Base-by-base conservation (phyloP, 1,284 basidiomycete species). In the Ceratobasidium sp. region DNA sequence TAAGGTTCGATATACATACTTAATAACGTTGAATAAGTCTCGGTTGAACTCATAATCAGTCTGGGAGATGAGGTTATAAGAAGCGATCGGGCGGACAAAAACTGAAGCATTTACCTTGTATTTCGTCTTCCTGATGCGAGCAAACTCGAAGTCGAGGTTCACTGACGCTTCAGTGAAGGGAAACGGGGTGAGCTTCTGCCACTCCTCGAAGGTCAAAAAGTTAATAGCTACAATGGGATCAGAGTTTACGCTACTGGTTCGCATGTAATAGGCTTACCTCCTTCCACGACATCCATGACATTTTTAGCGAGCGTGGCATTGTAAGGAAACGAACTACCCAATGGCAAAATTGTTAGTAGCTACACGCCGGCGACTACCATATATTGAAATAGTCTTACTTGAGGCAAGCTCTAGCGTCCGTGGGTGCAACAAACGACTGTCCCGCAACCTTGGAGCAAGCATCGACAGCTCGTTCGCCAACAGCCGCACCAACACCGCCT, bases 151-250 rank as follows among this genome's bases (percentile, higher is more conserved):
- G 5, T 87, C 84, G 71, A 90, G 89, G 77, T 90, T 83, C n/a
- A 82, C 81, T 0, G 88, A 89, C 0, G 87, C 88, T 77, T 89
- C 88, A 80, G 90, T 86, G 81, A 90, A 90, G 3, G 89, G 89
- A 33, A 87, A 82, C 1, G 88, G 89, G 2, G 89, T 89, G 29
- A 87, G 82, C 74, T 89, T 80, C 79, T 90, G 90, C 77, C 84
- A 90, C 63, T 89, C 85, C 79, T 90, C 89, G 77, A 90, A 90
- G 0, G 89, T 90, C 81, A 84, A 90, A 78, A 91, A 90, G 80
- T 90, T 86, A 75, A 90, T 88, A 47, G 90, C 88, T 69, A 41
- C 31, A n/a, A 17, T 9, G 31, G n/a, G 1, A 73, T 31, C 45
- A 31, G 11, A 8, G 41, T 60, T 17, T 63, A 33, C 51, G 17